A percentile compares a stretch with the other conserved stretches of the same genome.
Conservation (phyloP, 192 early-diverging fungal genomes). For the Linnemannia zychae region DNA sequence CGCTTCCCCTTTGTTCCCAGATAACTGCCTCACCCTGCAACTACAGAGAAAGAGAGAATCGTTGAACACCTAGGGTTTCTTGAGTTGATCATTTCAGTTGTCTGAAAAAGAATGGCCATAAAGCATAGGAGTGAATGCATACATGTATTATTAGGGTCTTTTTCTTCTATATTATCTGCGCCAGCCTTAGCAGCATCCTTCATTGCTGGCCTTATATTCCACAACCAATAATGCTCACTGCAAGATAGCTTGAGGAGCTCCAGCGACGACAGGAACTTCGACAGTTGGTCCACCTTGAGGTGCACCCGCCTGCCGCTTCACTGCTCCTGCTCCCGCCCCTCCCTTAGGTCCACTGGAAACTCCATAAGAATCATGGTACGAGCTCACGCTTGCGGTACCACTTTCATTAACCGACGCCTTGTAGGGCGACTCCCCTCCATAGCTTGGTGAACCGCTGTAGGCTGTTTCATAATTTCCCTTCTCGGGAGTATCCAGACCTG, state of each 20-base stretch:
- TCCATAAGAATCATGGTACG: slow-evolving; percentile 22
- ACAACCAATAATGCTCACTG: neutral
- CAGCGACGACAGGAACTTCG: neutral
- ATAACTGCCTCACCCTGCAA: no score
- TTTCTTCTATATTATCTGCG: no score
- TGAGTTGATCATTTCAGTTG: no score
- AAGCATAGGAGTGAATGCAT: no score
- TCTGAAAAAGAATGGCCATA: no score
- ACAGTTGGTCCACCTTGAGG: slow-evolving; percentile 11
- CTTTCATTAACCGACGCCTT: neutral
- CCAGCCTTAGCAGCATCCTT: neutral
- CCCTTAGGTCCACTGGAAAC: neutral
- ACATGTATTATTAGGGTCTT: no score
- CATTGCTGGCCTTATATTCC: neutral
- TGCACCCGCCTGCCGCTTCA: neutral
- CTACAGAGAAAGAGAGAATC: no score
- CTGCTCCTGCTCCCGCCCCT: neutral
- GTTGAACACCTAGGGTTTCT: no score
- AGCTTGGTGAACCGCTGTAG: neutral
- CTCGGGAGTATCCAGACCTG: neutral
- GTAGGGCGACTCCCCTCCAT: neutral
- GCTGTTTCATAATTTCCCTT: neutral
- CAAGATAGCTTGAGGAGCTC: slow-evolving; percentile 21
- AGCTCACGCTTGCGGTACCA: neutral
- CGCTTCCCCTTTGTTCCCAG: no score